Conservation (phyloP, 257 asterid genomes). For the Asclepias syriaca region DNA sequence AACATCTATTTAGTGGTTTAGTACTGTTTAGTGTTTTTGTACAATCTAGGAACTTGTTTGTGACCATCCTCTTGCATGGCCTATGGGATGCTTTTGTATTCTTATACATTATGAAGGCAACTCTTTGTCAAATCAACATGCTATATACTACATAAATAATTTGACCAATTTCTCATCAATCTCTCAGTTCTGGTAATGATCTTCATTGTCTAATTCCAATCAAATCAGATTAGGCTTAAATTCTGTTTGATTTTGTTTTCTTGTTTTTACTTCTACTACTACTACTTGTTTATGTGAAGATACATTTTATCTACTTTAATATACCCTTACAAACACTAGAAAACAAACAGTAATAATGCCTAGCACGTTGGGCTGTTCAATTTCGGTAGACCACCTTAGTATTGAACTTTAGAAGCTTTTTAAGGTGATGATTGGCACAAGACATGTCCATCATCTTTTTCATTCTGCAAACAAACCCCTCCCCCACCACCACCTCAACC, state of each 20-base stretch:
- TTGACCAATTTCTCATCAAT: not conserved
- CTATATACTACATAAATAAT: not conserved
- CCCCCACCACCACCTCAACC: too few species aligned
- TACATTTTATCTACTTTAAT: not conserved
- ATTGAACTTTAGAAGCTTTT: not conserved
- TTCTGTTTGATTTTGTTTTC: not conserved
- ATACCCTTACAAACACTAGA: not conserved
- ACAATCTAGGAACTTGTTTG: slow-evolving; percentile 60
- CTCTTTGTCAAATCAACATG: not conserved
- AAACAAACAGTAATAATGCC: not conserved
- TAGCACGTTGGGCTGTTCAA: slow-evolving; percentile 1
- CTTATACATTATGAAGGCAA: slow-evolving; percentile 66
- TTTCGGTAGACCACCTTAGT: not conserved
- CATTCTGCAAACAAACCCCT: not conserved
- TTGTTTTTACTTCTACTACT: not conserved
- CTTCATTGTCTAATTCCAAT: not conserved
- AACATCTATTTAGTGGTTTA: slow-evolving; percentile 44
- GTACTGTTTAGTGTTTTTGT: slow-evolving; percentile 68
- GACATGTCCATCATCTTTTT: slow-evolving; percentile 11
- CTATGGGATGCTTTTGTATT: slow-evolving; percentile 85
- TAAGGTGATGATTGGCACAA: slow-evolving; percentile 12
- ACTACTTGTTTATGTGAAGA: not conserved
- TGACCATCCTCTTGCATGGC: slow-evolving; percentile 66
- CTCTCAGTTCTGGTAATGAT: slow-evolving; percentile 1
- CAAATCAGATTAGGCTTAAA: not conserved